A percentile compares a stretch with the other conserved stretches of the same genome.
These are phyloP conservation scores for Phaeomoniella chlamydospora DNA, from an alignment of 2,329 filamentous ascomycete genomes.

Conservation along the genomic window DNA sequence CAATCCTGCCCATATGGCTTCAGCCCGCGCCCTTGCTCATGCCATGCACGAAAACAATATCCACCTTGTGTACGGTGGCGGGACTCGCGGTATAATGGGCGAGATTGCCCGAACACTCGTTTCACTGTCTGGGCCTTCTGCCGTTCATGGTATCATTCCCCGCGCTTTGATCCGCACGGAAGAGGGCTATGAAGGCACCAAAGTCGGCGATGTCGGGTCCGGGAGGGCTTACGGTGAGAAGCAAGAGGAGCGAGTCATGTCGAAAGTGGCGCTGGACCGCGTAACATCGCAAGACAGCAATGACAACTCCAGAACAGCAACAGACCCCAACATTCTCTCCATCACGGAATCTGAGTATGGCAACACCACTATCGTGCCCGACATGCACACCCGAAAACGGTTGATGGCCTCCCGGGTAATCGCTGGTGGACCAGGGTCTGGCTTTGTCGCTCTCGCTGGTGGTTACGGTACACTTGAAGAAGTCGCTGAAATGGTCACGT, in stretches of 20 bases:
- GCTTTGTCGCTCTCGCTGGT: conserved; percentile 77
- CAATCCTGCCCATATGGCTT: conserved; percentile 59
- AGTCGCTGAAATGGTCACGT: conserved; percentile 81
- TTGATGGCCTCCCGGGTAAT: conserved; percentile 86
- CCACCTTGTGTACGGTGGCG: conserved; percentile 83
- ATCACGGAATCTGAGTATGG: conserved; percentile 46
- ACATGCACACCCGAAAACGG: conserved; percentile 94
- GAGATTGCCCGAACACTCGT: conserved; percentile 80
- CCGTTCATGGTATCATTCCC: conserved; percentile 91
- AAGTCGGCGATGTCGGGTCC: conserved; percentile 27
- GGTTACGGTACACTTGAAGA: conserved; percentile 96
- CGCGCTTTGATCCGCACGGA: conserved; percentile 70
- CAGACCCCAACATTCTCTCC: background rate
- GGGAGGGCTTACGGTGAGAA: conserved; percentile 13
- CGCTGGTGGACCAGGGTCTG: conserved; percentile 63
- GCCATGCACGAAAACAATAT: conserved; percentile 65
- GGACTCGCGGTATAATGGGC: conserved; percentile 91
- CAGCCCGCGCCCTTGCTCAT: conserved; percentile 60
- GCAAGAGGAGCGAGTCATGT: conserved; percentile 39
- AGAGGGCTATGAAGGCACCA: conserved; percentile 6
- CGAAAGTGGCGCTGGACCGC: conserved; percentile 33
- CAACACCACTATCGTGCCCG: conserved; percentile 70
- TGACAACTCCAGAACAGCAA: conserved; percentile 4
- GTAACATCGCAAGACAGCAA: conserved; percentile 14
- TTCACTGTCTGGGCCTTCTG: conserved; percentile 59